phyloP scores from a whole-genome alignment of 176 grass and related monocot species.

The Aechmea fasciata region DNA sequence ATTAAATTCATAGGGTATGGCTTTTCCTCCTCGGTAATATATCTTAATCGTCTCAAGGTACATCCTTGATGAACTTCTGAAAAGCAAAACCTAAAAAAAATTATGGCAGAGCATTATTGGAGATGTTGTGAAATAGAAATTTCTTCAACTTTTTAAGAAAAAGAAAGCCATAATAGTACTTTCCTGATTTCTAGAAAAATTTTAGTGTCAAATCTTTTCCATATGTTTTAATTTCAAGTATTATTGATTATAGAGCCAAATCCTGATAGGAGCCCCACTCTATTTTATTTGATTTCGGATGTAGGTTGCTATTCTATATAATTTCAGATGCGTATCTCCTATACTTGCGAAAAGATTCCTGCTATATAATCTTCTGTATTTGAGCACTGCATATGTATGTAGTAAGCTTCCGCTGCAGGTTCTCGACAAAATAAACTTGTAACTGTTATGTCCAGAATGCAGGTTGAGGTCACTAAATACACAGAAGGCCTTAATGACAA shows the following conservation, averaged over 20 bases:
- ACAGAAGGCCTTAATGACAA: slow-evolving; percentile 92
- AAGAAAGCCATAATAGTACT: no score
- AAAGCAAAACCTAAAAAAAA: background rate
- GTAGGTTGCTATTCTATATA: background rate
- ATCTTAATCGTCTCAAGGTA: background rate
- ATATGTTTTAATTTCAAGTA: no score
- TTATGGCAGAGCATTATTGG: no score
- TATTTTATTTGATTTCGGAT: background rate
- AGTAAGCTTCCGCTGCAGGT: background rate
- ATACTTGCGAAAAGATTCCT: background rate
- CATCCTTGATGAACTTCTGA: background rate
- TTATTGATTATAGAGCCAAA: no score
- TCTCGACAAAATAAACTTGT: background rate
- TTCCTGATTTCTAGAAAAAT: no score
- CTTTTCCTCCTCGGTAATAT: slow-evolving; percentile 4
- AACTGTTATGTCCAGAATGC: slow-evolving; percentile 53
- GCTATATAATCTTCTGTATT: background rate
- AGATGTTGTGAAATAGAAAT: no score
- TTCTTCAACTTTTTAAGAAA: no score
- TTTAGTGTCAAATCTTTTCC: no score
- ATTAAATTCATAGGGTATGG: slow-evolving; percentile 91
- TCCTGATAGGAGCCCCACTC: no score
- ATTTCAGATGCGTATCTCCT: background rate
- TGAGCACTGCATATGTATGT: background rate
- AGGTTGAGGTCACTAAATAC: slow-evolving; percentile 99